These are phyloP conservation scores for Xylaria sp. DNA, from an alignment of 2,329 filamentous ascomycete genomes.

Conservation along the genomic window DNA sequence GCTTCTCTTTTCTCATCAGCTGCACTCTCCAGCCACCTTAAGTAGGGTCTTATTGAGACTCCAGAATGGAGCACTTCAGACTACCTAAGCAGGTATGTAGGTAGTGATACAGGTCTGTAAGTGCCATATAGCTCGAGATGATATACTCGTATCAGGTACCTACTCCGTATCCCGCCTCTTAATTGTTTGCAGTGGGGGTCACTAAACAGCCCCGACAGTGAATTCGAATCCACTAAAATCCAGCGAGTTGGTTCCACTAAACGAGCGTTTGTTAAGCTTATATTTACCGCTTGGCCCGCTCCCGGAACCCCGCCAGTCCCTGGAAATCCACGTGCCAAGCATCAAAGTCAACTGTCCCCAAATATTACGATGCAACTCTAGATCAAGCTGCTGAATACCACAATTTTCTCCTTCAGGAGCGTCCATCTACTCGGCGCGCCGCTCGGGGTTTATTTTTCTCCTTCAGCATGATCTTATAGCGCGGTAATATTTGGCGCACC, in stretches of 20 bases:
- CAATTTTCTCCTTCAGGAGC: not conserved
- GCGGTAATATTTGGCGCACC: not conserved
- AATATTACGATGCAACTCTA: not conserved
- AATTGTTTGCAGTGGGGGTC: not conserved
- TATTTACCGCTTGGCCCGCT: constrained; percentile 15
- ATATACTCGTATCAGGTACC: too few relatives aligned
- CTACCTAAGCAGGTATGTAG: too few relatives aligned
- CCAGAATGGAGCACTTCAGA: too few relatives aligned
- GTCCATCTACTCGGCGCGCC: not conserved
- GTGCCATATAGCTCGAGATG: not conserved
- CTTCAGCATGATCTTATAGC: not conserved
- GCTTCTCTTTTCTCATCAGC: not conserved
- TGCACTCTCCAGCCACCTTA: too few relatives aligned
- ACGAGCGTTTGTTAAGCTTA: constrained; percentile 10
- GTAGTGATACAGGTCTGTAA: too few relatives aligned
- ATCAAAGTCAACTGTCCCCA: constrained; percentile 8
- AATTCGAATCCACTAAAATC: constrained; percentile 13
- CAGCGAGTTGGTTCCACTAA: constrained; percentile 14
- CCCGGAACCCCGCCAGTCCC: constrained; percentile 9
- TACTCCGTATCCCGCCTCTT: not conserved
- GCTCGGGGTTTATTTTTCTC: not conserved
- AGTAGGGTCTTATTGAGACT: too few relatives aligned
- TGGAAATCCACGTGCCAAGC: constrained; percentile 8
- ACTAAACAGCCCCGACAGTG: not conserved
- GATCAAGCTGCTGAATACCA: not conserved